Base-by-base conservation (phyloP, 768 basidiomycete species). In the Lentinula sp. region DNA sequence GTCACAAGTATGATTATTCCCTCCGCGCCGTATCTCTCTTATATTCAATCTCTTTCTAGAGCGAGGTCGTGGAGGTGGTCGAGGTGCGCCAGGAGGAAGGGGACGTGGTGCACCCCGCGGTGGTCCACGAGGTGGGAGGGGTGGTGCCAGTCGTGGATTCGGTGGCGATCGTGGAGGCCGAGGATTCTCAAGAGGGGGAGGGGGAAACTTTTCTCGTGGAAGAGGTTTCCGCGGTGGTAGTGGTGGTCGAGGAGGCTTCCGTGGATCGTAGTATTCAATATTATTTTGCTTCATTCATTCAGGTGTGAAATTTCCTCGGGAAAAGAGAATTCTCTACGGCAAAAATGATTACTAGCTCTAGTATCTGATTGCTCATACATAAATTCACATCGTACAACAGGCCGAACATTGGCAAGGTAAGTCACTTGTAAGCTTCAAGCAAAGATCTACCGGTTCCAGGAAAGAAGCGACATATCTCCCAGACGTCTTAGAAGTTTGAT, bases 401-500 rank as follows among this genome's bases (percentile, higher is more conserved):
- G 46, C 46, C 6, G 4, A 18, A 48, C 18, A 23, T 23, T 5
- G 46, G 21, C 7, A 23, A 48, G 46, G 45, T 46, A 54, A 50
- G 39, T n/a, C n/a, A n/a, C n/a, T n/a, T 28, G 37, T 23, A n/a
- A 23, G 37, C 10, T 50, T 40, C 23, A 10, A 28, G 23, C 40
- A 18, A 9, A 15, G 7, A 6, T 16, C 21, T 40, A 87, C 70
- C 84, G 83, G 66, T 93, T 93, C 91, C 92, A 94, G 32, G 91
- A 93, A 18, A 94, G 78, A 28, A 92, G 75, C 0, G 87, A 82
- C 92, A 93, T 93, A 70, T 94, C 92, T 23, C 92, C 92, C 50
- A 93, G 73, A 61, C 91, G 90, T 72, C 91, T 91, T 65, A 13
- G 62, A 51, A 43, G 63, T 31, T 59, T 62, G 37, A 58, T 46